Evolutionary conservation across 768 basidiomycete genomes (phyloP).

Genomic region (Paxillus involutus): DNA sequence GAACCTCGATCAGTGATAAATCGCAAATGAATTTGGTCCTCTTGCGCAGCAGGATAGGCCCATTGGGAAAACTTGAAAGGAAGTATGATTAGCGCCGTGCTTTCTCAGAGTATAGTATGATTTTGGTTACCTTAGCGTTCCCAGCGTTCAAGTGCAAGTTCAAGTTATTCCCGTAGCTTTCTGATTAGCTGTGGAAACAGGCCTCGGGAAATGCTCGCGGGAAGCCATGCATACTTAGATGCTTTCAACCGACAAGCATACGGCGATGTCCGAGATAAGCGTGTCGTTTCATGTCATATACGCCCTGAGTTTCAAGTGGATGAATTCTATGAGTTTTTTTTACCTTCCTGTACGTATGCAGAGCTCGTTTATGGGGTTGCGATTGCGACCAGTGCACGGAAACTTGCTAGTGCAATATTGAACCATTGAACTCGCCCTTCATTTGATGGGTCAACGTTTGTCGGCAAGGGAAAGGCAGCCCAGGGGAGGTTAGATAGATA

Average conservation of each 20-base stretch:
- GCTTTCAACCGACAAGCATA: background rate
- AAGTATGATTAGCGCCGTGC: background rate
- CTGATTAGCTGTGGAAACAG: background rate
- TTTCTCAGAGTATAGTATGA: background rate
- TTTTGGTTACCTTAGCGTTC: background rate
- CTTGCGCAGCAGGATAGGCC: background rate
- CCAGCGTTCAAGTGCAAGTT: no score
- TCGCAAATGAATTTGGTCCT: background rate
- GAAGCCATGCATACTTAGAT: background rate
- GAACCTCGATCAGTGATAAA: background rate
- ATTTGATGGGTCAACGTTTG: no score
- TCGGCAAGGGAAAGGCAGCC: no score
- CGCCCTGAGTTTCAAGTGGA: background rate
- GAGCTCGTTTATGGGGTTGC: background rate
- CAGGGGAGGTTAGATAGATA: no score
- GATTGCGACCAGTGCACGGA: no score
- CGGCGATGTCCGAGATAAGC: conserved; percentile 3
- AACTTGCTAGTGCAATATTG: no score
- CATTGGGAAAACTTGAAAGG: background rate
- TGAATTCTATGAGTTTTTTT: background rate
- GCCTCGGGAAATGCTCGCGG: background rate
- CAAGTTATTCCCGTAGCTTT: background rate
- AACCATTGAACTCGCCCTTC: no score
- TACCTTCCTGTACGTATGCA: background rate
- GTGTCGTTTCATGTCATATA: background rate